Conservation (phyloP, 2,329 filamentous ascomycete species). For the Monosporascus sp. region DNA sequence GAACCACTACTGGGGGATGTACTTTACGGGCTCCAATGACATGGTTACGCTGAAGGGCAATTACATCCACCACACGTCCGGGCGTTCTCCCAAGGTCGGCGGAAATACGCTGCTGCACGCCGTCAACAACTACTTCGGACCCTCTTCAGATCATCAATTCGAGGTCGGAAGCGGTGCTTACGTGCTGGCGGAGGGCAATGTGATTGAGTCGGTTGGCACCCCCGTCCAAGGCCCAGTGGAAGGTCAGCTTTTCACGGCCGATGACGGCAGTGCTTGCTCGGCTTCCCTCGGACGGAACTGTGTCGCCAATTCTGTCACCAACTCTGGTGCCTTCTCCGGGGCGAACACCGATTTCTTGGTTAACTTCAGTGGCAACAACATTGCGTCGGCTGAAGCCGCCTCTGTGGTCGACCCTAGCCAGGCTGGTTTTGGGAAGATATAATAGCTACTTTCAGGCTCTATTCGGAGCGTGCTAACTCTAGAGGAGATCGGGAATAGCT, state of each 20-base stretch:
- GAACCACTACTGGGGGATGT: constrained; percentile 41
- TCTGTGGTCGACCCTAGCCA: constrained; percentile 29
- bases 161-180: constrained; percentile 31
- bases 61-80: constrained; percentile 37
- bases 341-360: constrained; percentile 40
- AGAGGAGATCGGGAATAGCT: no score
- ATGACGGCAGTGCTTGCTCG: constrained; percentile 35
- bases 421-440: constrained; percentile 43
- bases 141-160: constrained; percentile 38
- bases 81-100: constrained; percentile 36
- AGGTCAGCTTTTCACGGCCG: constrained; percentile 29
- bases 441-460: constrained; percentile 3
- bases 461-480: no score
- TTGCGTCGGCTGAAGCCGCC: constrained; percentile 37
- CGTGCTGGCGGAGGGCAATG: constrained; percentile 44
- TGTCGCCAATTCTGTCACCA: constrained; percentile 41
- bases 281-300: constrained; percentile 42
- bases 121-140: constrained; percentile 36
- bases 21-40: constrained; percentile 33
- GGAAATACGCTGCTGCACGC: constrained; percentile 28
- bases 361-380: constrained; percentile 45
- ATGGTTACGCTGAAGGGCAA: constrained; percentile 36
- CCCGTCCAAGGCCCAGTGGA: constrained; percentile 25
- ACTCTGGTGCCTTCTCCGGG: constrained; percentile 31
- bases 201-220: constrained; percentile 40